phyloP scores from a whole-genome alignment of 2,329 filamentous ascomycete genomes.

The Colletotrichum sp. region DNA sequence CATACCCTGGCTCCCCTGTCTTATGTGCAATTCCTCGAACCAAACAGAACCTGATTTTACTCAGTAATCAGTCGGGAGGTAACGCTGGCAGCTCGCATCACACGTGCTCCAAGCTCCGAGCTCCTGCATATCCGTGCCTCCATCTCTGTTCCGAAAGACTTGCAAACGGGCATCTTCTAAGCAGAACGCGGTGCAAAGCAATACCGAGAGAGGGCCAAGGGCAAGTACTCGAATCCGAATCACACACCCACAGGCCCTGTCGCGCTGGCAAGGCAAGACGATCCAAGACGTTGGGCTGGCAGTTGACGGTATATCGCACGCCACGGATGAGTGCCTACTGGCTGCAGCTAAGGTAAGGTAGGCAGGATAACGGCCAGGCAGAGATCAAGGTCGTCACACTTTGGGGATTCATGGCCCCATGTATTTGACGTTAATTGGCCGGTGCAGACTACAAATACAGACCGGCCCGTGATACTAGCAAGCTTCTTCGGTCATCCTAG shows the following conservation, averaged over 20 bases:
- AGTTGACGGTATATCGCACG: not conserved
- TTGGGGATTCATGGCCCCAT: not conserved
- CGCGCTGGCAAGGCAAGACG: not conserved
- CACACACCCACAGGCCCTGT: not conserved
- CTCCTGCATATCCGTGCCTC: conserved; percentile 20
- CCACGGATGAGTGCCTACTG: not conserved
- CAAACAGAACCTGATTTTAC: not conserved
- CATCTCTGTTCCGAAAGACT: not conserved
- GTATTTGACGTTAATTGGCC: conserved; percentile 3
- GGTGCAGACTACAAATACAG: conserved; percentile 17
- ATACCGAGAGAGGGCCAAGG: not conserved
- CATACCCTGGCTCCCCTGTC: not conserved
- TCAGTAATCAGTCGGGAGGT: conserved; percentile 2
- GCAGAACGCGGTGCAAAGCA: not conserved
- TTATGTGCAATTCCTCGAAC: not conserved
- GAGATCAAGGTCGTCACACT: conserved; percentile 13
- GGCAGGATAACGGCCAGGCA: not conserved
- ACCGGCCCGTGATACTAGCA: not conserved
- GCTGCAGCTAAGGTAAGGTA: not conserved
- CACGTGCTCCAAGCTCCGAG: not conserved
- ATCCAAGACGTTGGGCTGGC: not conserved
- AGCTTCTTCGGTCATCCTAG: not conserved
- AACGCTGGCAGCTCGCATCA: not conserved
- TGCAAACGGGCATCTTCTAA: not conserved
- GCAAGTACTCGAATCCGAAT: not conserved